These are phyloP conservation scores for Stereum hirsutum DNA, from an alignment of 1,284 basidiomycete genomes.

Conservation along the genomic window DNA sequence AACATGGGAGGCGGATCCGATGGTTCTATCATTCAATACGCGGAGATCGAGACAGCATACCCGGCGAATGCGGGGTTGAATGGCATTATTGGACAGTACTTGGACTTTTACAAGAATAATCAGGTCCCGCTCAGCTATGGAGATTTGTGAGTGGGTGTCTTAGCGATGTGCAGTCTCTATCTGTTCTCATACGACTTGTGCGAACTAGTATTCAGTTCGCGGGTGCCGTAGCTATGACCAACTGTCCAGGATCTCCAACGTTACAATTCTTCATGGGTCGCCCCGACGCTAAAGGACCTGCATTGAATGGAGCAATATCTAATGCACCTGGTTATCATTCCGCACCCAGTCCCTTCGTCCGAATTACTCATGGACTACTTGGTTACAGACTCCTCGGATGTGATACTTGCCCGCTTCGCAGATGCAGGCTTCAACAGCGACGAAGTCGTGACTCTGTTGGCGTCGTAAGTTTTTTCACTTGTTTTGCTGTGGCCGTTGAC, in stretches of 20 bases:
- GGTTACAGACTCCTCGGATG: constrained; percentile 15
- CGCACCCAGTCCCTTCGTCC: constrained; percentile 18
- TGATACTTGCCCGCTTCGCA: constrained; percentile 19
- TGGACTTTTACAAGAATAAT: constrained; percentile 13
- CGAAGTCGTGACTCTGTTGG: constrained; percentile 22
- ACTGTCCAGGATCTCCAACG: constrained; percentile 19
- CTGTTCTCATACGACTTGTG: too few relatives aligned
- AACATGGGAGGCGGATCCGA: constrained; percentile 18
- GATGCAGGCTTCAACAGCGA: constrained; percentile 19
- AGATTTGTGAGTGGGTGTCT: too few relatives aligned
- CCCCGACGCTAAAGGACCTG: constrained; percentile 11
- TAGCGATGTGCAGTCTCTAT: too few relatives aligned
- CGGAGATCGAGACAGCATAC: constrained; percentile 14
- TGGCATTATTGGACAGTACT: constrained; percentile 15
- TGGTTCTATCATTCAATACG: constrained; percentile 19
- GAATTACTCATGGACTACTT: background rate
- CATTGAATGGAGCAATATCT: too few relatives aligned
- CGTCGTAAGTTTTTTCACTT: constrained; percentile 15
- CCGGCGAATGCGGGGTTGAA: constrained; percentile 17
- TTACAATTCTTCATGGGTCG: constrained; percentile 16
- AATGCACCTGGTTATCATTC: too few relatives aligned
- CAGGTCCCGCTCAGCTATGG: constrained; percentile 12
- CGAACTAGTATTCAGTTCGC: constrained; percentile 18
- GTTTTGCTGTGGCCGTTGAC: background rate
- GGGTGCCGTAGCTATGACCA: constrained; percentile 16